Evolutionary conservation across 768 basidiomycete genomes (phyloP).

Genomic region (Goffeauzyma gilvescens): DNA sequence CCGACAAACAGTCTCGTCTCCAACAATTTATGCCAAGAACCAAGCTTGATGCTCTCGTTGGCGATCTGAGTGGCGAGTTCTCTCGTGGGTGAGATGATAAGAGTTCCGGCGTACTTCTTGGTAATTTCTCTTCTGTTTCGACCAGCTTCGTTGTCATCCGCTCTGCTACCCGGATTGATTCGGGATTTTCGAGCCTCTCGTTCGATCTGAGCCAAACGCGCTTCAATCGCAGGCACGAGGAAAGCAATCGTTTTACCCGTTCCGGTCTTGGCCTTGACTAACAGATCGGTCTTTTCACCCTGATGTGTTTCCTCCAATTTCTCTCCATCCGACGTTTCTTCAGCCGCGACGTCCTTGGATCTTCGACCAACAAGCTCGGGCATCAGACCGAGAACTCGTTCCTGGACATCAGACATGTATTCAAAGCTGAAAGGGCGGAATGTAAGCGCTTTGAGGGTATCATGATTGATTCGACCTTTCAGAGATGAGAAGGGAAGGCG

Average conservation of each 20-base stretch:
- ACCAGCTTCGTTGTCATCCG: slow-evolving; percentile 2
- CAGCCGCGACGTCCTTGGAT: slow-evolving; percentile 12
- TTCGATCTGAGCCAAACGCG: slow-evolving; percentile 46
- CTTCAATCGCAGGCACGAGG: slow-evolving; percentile 67
- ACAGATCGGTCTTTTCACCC: slow-evolving; percentile 46
- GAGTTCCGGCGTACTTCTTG: slow-evolving; percentile 42
- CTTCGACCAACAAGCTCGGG: slow-evolving; percentile 40
- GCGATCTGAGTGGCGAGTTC: slow-evolving; percentile 83
- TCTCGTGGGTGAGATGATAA: slow-evolving; percentile 75
- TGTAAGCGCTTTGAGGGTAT: slow-evolving; percentile 44
- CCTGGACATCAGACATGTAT: slow-evolving; percentile 66
- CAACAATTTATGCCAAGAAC: slow-evolving; percentile 44
- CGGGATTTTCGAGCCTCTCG: slow-evolving; percentile 30
- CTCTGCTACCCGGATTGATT: slow-evolving; percentile 16
- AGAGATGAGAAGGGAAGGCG: slow-evolving; percentile 33
- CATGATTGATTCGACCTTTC: slow-evolving; percentile 27
- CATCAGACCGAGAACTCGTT: slow-evolving; percentile 54
- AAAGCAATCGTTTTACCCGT: slow-evolving; percentile 80
- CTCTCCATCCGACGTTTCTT: slow-evolving; percentile 9
- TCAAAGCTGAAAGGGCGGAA: slow-evolving; percentile 46
- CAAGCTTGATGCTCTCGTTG: slow-evolving; percentile 52
- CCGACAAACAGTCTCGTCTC: slow-evolving; percentile 60
- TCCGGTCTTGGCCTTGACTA: slow-evolving; percentile 74
- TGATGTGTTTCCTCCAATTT: neutral
- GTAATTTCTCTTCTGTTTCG: slow-evolving; percentile 31